Evolutionary conservation across 106 monocot species (phyloP), one percentile per base, ranked within the genome.

Genomic region (Triglochin maritima): DNA sequence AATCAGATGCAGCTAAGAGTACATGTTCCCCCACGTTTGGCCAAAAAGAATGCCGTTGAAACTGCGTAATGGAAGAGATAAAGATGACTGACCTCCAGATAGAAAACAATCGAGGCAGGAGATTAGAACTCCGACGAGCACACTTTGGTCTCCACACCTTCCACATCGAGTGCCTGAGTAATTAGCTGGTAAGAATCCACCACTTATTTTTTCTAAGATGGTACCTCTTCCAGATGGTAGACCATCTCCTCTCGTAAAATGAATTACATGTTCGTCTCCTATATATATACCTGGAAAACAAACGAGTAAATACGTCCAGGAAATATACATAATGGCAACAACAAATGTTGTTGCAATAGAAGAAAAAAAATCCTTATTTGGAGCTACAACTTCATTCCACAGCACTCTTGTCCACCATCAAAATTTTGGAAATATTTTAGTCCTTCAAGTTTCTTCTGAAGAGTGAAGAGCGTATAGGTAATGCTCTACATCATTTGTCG

Each of bases 31-130:
- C 89, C 94, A 3, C 89, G 80, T 72, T 89, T 84, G 45, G 84
- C 82, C 42, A 94, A 29, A 72, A 94, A 89, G 74, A 89, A 81
- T 59, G 79, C 64, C 0, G 79, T 76, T 2, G 94, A 87, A 29
- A 82, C 87, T 1, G 71, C 56, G 57, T 94, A 94, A 57, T 62
- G 66, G 72, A 94, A 94, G 5, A 78, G 60, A 73, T 87, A 84
- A 58, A 87, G 82, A 16, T 79, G 49, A 58, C 79, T 79, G 49
- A 58, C 79, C 84, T 41, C 82, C 80, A 1, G 49, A 50, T 5
- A 94, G 82, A 72, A 94, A 94, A 82, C 94, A 94, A 53, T 89
- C 74, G 0, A 94, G 44, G 73, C 89, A 94, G 42, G 94, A 94
- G 29, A 49, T 67, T 50, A 94, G 78, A 4, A 94, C 94, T 10